Conservation (phyloP, 345 rosid species). For the Sonneratia alba region DNA sequence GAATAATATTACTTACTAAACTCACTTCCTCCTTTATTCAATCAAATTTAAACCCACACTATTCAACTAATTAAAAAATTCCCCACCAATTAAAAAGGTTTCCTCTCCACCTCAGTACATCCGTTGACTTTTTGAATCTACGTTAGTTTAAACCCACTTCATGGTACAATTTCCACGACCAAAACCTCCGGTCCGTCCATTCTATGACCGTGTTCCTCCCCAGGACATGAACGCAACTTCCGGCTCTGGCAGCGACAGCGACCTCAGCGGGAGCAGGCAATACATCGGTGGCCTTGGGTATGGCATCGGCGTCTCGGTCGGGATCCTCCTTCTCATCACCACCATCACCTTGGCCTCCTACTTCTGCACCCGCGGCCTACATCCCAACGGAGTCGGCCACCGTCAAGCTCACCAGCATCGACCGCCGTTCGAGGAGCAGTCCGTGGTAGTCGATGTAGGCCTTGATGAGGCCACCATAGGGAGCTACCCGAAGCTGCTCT, state of each 20-base stretch:
- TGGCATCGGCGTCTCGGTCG: constrained; percentile 35
- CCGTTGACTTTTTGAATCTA: background rate
- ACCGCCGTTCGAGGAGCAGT: constrained; percentile 9
- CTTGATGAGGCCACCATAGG: constrained; percentile 62
- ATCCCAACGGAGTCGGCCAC: background rate
- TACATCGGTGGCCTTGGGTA: constrained; percentile 31
- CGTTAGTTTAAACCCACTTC: background rate
- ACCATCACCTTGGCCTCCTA: constrained; percentile 32
- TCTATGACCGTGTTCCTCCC: background rate
- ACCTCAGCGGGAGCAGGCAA: constrained; percentile 9
- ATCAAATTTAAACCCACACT: background rate
- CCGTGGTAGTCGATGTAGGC: constrained; percentile 34
- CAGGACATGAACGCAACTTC: constrained; percentile 13
- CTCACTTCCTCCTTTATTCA: too few relatives aligned
- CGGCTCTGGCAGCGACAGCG: constrained; percentile 8
- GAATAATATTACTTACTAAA: too few relatives aligned
- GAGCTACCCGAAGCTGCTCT: constrained; percentile 64
- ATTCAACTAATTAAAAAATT: background rate
- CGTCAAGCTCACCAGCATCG: constrained; percentile 5
- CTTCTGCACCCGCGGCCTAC: constrained; percentile 26
- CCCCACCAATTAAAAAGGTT: background rate
- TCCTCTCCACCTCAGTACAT: background rate
- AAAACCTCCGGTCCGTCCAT: background rate
- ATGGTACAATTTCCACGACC: background rate
- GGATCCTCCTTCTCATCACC: constrained; percentile 33